Base-by-base conservation (phyloP, 805 yeast genomes). In the Wilhelminamyces savonicus region DNA sequence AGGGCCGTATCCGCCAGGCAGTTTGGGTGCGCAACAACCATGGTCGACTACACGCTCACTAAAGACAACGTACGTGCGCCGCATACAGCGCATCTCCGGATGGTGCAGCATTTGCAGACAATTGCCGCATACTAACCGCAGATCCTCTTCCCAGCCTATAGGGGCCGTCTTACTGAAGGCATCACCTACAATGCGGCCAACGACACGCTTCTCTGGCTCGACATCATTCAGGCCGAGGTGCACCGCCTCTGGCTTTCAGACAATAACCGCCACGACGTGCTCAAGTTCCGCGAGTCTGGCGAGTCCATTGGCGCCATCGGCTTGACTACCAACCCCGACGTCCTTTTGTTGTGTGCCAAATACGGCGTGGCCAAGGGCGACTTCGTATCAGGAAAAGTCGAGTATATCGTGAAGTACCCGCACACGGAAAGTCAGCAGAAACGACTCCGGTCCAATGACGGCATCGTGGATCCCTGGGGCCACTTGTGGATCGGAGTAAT, bases 401-500 rank as follows among this genome's bases (percentile, higher is more conserved):
- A 56, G 16, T 78, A 55, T 35, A 58, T 75, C 16, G 44, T 69
- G 29, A 57, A 59, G 25, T 59, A 62, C 34, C 58, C 65, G 9
- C 47, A 52, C 28, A 46, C 55, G 10, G 44, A 46, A 4, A 29
- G 32, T n/a, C 39, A 41, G 20, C 35, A 40, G 11, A 19, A 26
- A 5, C 40, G 57, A 22, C 43, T 59, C 29, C 44, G 69, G 14
- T 80, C 92, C 24, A 87, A 87, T 46, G 97, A 87, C 50, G 95
- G 96, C 0, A 71, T 74, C 26, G 71, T 86, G 23, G 87, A 84
- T 36, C 80, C 83, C 3, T 60, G 73, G 46, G 95, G 95, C 1
- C 69, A 78, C 37, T 69, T 86, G 29, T 80, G 83, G 72, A 74
- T 83, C 28, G 95, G 96, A 1, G 66, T 88, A 13, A 87, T 87